These are phyloP conservation scores for Boletus eberwhitei DNA, from an alignment of 768 basidiomycete genomes.

Conservation along the genomic window DNA sequence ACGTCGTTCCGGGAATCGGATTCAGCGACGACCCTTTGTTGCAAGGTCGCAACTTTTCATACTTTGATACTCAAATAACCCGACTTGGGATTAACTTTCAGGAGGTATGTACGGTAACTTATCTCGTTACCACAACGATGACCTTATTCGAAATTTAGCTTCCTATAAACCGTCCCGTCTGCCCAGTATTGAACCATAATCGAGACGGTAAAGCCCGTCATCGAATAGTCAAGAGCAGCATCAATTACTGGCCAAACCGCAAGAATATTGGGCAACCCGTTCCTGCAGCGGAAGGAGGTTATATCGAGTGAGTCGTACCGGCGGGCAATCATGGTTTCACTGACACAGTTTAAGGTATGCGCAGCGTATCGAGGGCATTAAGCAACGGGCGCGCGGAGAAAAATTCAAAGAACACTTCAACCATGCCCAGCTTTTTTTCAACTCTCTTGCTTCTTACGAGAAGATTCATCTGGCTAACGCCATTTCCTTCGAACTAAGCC, in stretches of 20 bases:
- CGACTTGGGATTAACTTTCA: constrained; percentile 82
- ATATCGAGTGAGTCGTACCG: constrained; percentile 43
- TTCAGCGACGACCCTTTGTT: constrained; percentile 77
- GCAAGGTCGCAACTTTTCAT: constrained; percentile 85
- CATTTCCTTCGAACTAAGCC: constrained; percentile 79
- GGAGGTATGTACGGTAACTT: constrained; percentile 38
- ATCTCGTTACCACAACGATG: background rate
- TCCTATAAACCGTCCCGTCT: constrained; percentile 80
- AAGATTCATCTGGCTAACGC: constrained; percentile 68
- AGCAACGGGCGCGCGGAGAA: constrained; percentile 56
- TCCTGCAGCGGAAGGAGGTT: constrained; percentile 51
- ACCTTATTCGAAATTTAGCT: constrained; percentile 38
- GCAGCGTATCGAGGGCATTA: constrained; percentile 51
- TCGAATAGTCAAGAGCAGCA: constrained; percentile 50
- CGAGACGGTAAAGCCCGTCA: constrained; percentile 60
- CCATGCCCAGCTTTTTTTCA: constrained; percentile 80
- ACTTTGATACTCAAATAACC: constrained; percentile 81
- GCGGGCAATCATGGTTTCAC: background rate
- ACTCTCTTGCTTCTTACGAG: constrained; percentile 70
- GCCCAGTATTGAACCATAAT: constrained; percentile 68
- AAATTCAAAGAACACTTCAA: constrained; percentile 77
- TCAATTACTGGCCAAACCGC: constrained; percentile 88
- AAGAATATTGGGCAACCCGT: constrained; percentile 47
- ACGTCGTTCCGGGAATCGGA: constrained; percentile 60
- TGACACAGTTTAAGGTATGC: constrained; percentile 37